Conservation (phyloP, 495 filamentous ascomycete species). For the Aspergillus egyptiacus region DNA sequence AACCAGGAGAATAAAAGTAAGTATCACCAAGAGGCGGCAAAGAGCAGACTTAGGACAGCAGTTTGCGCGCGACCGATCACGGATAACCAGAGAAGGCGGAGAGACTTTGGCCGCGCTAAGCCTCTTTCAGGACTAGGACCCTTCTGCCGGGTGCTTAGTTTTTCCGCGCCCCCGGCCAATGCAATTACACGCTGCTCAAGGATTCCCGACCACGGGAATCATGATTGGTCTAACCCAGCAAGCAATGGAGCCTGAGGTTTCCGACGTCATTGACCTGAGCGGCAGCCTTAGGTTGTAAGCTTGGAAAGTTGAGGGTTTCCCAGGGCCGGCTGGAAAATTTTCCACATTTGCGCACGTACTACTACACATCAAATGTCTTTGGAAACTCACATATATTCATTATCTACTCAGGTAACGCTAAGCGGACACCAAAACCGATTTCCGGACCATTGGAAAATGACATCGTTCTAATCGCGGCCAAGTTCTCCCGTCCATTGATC, state of each 20-base stretch:
- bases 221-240: neutral
- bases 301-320: too few relatives aligned
- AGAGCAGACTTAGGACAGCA: slow-evolving; percentile 20
- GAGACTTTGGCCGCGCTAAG: slow-evolving; percentile 33
- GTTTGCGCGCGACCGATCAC: slow-evolving; percentile 46
- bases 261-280: slow-evolving; percentile 21
- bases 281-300: too few relatives aligned
- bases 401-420: slow-evolving; percentile 25
- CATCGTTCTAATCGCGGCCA: slow-evolving; percentile 15
- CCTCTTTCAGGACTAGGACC: slow-evolving; percentile 18
- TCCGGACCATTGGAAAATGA: slow-evolving; percentile 8
- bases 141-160: slow-evolving; percentile 12
- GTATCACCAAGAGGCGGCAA: slow-evolving; percentile 12
- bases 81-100: slow-evolving; percentile 35
- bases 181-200: neutral
- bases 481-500: slow-evolving; percentile 5
- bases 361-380: too few relatives aligned
- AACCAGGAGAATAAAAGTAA: slow-evolving; percentile 7
- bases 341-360: too few relatives aligned
- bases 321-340: too few relatives aligned
- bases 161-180: slow-evolving; percentile 11
- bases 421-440: slow-evolving; percentile 16
- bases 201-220: slow-evolving; percentile 4
- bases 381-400: slow-evolving; percentile 19
- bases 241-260: neutral